Conservation (phyloP, 345 rosid species). For the Luvunga scandens region DNA sequence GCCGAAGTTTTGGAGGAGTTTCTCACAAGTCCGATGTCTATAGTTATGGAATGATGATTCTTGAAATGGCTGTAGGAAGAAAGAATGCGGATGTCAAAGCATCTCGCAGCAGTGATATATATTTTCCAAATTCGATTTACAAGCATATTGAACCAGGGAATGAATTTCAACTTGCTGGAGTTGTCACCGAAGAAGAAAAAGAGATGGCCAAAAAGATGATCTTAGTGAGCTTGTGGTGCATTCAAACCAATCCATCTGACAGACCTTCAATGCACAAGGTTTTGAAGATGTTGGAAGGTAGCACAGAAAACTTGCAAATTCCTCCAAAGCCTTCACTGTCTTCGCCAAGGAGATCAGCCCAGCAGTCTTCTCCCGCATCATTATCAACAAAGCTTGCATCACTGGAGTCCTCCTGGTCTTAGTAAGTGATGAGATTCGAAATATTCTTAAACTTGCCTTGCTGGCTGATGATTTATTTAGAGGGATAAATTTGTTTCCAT, state of each 20-base stretch:
- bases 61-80: background rate
- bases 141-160: background rate
- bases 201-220: slow-evolving; percentile 27
- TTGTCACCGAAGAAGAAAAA: slow-evolving; percentile 1
- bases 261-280: slow-evolving; percentile 43
- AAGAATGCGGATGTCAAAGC: background rate
- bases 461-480: background rate
- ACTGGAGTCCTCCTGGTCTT: background rate
- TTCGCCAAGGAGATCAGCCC: background rate
- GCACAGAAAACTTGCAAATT: background rate
- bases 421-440: background rate
- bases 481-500: no score
- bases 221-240: slow-evolving; percentile 42
- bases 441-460: background rate
- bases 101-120: background rate
- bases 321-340: slow-evolving; percentile 13
- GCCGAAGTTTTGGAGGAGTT: slow-evolving; percentile 29
- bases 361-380: background rate
- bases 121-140: background rate
- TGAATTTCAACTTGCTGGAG: background rate
- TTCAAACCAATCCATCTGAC: slow-evolving; percentile 39
- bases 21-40: slow-evolving; percentile 29
- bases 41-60: slow-evolving; percentile 4
- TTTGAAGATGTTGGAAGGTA: slow-evolving; percentile 31
- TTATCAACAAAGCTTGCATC: background rate